Evolutionary conservation across 1,284 basidiomycete genomes (phyloP).

Genomic region (Moesziomyces sp.): DNA sequence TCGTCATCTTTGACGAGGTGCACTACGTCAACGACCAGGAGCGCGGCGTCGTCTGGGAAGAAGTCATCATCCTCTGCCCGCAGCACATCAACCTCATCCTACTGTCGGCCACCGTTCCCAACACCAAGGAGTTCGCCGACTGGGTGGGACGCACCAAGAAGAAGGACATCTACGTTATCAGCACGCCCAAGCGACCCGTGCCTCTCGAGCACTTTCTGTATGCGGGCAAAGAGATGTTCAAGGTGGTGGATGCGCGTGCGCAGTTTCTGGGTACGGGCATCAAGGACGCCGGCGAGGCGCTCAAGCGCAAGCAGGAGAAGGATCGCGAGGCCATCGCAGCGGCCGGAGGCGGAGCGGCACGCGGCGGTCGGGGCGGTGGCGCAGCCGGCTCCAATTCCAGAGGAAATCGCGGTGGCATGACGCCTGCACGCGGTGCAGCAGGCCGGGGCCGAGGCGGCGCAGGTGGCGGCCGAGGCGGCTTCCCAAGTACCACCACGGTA

Average conservation of each 20-base stretch:
- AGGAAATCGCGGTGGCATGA: conserved; percentile 47
- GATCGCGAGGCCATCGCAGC: conserved; percentile 84
- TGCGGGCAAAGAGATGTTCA: conserved; percentile 88
- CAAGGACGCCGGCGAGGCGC: conserved; percentile 86
- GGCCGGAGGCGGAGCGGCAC: conserved; percentile 76
- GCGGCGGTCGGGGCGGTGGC: conserved; percentile 71
- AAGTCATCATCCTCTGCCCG: conserved; percentile 84
- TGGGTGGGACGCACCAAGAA: conserved; percentile 99
- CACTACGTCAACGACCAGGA: conserved; percentile 99
- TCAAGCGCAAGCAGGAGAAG: conserved; percentile 94
- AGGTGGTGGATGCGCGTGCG: conserved; percentile 87
- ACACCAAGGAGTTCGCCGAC: conserved; percentile 97
- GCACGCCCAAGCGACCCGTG: conserved; percentile 93
- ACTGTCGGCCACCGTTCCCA: conserved; percentile 96
- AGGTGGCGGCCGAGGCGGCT: conserved; percentile 71
- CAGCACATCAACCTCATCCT: conserved; percentile 72
- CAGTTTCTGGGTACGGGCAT: conserved; percentile 73
- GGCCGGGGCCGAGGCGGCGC: conserved; percentile 69
- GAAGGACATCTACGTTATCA: conserved; percentile 99
- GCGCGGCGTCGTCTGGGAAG: conserved; percentile 99
- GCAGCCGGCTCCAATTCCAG: conserved; percentile 44
- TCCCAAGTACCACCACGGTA: conserved; percentile 25
- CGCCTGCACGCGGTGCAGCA: conserved; percentile 65
- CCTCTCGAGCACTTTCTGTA: conserved; percentile 97
- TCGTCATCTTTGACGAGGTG: conserved; percentile 99